Base-by-base conservation (phyloP, 2,329 filamentous ascomycete genomes). In the Pseudogymnoascus sp. region DNA sequence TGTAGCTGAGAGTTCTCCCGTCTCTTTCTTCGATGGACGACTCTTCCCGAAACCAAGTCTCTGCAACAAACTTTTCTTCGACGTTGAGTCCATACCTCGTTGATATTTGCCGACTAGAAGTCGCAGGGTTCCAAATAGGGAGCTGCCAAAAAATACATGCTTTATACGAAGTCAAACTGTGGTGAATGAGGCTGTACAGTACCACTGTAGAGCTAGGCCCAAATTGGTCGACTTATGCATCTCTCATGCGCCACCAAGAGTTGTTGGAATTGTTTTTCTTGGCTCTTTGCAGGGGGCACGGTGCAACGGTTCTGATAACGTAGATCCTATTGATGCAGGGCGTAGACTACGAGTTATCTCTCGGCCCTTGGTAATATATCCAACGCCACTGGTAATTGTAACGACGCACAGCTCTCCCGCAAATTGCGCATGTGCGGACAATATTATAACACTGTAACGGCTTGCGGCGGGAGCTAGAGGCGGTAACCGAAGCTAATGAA, bases 301-400 rank as follows among this genome's bases (percentile, higher is more conserved):
- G n/a, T n/a, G n/a, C 36, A 39, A n/a, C 36, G 36, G 36, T n/a
- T 39, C 36, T n/a, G n/a, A 39, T 39, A n/a, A 39, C n/a, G 36
- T n/a, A 39, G 36, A 39, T 39, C 36, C n/a, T 39, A 8, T 39
- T 39, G n/a, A 39, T 39, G n/a, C 36, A 39, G n/a, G n/a, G 36
- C 36, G 36, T n/a, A 39, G 36, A 39, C 8, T 39, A 39, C 36
- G 36, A 39, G 36, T 39, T 39, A 39, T 39, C 36, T 39, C 36
- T 39, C 36, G 36, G 36, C n/a, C 36, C 36, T 39, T 39, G 36
- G 36, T n/a, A 39, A 39, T 39, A n/a, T 8, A 39, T 39, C 36
- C 36, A 39, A 77, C 94, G 97, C 94, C 94, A 99, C 70, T 95
- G 83, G 36, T 39, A 39, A 39, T 39, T 39, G 36, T 39, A 39